phyloP scores from a whole-genome alignment of 495 filamentous ascomycete genomes.

The Annulohypoxylon bovei region DNA sequence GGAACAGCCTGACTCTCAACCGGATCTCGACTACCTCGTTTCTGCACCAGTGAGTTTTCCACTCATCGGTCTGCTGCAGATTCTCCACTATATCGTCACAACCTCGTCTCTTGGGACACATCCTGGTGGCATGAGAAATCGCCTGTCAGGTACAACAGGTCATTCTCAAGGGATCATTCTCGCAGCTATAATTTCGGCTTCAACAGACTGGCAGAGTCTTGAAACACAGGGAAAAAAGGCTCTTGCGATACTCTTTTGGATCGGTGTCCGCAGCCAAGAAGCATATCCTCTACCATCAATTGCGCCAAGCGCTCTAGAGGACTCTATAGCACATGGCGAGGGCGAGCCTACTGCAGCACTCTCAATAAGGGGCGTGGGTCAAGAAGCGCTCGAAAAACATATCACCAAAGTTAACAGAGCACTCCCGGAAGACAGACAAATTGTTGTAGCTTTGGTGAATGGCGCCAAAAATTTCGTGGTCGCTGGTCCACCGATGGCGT shows the following conservation, averaged over 20 bases:
- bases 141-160: conserved; percentile 80
- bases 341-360: conserved; percentile 87
- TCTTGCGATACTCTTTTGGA: conserved; percentile 88
- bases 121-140: conserved; percentile 77
- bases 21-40: conserved; percentile 93
- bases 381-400: conserved; percentile 76
- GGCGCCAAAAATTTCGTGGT: conserved; percentile 89
- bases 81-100: conserved; percentile 84
- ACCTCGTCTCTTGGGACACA: conserved; percentile 82
- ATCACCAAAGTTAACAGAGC: conserved; percentile 86
- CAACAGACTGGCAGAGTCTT: conserved; percentile 81
- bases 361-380: conserved; percentile 81
- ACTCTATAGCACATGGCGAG: conserved; percentile 84
- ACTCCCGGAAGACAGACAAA: conserved; percentile 80
- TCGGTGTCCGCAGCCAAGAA: conserved; percentile 87
- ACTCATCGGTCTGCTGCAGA: conserved; percentile 84
- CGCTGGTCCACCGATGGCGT: conserved; percentile 84
- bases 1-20: conserved; percentile 77
- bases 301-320: conserved; percentile 80
- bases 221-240: conserved; percentile 73
- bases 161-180: conserved; percentile 90
- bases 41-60: conserved; percentile 93
- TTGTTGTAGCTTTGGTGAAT: conserved; percentile 85
- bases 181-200: conserved; percentile 82
- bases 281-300: conserved; percentile 87